Evolutionary conservation across 2,329 filamentous ascomycete species (phyloP).

Genomic region (Raffaelea deltoideospora): DNA sequence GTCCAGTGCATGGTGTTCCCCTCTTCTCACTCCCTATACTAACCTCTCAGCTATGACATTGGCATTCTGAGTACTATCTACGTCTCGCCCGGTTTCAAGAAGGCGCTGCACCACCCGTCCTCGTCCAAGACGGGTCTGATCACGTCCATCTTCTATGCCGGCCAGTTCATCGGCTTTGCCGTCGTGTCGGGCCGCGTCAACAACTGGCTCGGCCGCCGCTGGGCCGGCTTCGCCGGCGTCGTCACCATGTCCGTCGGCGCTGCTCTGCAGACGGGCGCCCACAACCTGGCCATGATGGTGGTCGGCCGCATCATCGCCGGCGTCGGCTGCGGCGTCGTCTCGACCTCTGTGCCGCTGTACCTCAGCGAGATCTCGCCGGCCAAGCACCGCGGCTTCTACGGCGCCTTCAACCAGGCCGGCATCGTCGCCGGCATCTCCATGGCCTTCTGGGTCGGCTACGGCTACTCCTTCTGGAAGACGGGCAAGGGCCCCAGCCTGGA

Average conservation of each 20-base stretch:
- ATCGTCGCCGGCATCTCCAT: slow-evolving; percentile 11
- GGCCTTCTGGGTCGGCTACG: slow-evolving; percentile 18
- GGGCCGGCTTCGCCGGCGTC: slow-evolving; percentile 8
- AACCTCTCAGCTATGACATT: slow-evolving; percentile 5
- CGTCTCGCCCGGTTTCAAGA: slow-evolving; percentile 10
- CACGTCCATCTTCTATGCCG: slow-evolving; percentile 11
- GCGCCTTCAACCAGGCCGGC: slow-evolving; percentile 10
- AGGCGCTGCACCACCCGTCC: slow-evolving; percentile 8
- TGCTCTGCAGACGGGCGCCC: slow-evolving; percentile 8
- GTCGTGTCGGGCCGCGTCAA: slow-evolving; percentile 8
- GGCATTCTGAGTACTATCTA: slow-evolving; percentile 11
- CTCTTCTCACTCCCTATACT: neutral
- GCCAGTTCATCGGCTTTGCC: slow-evolving; percentile 10
- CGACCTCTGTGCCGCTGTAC: slow-evolving; percentile 9
- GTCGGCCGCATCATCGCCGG: slow-evolving; percentile 10
- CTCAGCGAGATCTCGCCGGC: slow-evolving; percentile 9
- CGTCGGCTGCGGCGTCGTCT: slow-evolving; percentile 9
- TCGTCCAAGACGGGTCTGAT: slow-evolving; percentile 8
- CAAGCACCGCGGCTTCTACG: slow-evolving; percentile 8
- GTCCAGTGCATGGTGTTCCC: neutral
- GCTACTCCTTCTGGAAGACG: slow-evolving; percentile 19
- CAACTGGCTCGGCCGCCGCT: slow-evolving; percentile 10
- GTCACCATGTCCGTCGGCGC: slow-evolving; percentile 8
- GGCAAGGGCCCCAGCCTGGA: slow-evolving; percentile 15
- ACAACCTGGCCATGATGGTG: slow-evolving; percentile 9